Evolutionary conservation across 2,329 filamentous ascomycete species (phyloP).

Genomic region (Aschersonia sp.): DNA sequence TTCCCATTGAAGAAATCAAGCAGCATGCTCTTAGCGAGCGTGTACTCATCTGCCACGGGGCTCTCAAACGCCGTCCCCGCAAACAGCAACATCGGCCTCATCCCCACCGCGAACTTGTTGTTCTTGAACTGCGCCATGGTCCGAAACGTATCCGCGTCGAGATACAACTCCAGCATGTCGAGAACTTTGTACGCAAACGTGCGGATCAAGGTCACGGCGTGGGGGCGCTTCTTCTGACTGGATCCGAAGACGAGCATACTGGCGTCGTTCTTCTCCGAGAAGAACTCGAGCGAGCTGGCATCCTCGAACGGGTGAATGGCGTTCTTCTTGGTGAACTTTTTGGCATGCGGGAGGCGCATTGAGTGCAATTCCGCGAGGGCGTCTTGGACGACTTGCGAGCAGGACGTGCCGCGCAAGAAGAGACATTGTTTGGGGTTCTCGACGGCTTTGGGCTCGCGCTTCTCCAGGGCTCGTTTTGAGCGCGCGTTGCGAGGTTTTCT

Average conservation of each 20-base stretch:
- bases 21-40: conserved; percentile 73
- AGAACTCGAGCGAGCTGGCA: conserved; percentile 77
- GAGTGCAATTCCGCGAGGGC: conserved; percentile 74
- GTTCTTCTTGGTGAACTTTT: conserved; percentile 97
- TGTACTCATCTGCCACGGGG: conserved; percentile 65
- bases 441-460: conserved; percentile 73
- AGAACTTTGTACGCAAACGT: conserved; percentile 78
- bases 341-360: conserved; percentile 69
- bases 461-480: conserved; percentile 88
- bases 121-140: conserved; percentile 63
- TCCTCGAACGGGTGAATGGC: conserved; percentile 90
- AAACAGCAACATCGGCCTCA: conserved; percentile 87
- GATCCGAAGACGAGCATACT: conserved; percentile 72
- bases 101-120: conserved; percentile 60
- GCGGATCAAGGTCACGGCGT: conserved; percentile 70
- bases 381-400: conserved; percentile 69
- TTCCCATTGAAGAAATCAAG: conserved; percentile 63
- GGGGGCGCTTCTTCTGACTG: conserved; percentile 89
- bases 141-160: conserved; percentile 61
- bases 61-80: conserved; percentile 78
- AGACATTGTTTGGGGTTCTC: conserved; percentile 87
- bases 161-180: conserved; percentile 85
- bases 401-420: conserved; percentile 77
- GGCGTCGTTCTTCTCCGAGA: conserved; percentile 91
- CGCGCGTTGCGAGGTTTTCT: conserved; percentile 60